A percentile compares a stretch with the other conserved stretches of the same genome.
Evolutionary conservation across 2,329 filamentous ascomycete genomes (phyloP).

Genomic region (Fonsecaea monophora): DNA sequence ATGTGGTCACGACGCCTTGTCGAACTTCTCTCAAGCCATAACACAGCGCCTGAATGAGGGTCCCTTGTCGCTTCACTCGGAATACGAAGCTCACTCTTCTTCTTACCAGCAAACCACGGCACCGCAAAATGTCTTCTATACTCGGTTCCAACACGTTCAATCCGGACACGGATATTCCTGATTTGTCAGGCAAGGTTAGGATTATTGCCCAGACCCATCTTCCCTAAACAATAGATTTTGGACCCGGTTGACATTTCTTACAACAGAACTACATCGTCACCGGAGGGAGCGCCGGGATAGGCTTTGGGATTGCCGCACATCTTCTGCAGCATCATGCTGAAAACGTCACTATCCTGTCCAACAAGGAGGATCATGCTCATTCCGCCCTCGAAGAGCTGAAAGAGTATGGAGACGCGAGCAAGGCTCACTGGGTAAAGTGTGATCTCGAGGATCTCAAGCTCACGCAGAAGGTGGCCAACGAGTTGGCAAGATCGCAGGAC

Average conservation of each 20-base stretch:
- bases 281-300: conserved; percentile 59
- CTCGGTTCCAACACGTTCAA: conserved; percentile 40
- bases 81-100: background rate
- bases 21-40: background rate
- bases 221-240: too few species aligned
- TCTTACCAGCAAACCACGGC: background rate
- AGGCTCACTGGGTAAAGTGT: conserved; percentile 55
- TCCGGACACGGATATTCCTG: conserved; percentile 48
- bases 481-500: conserved; percentile 51
- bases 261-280: conserved; percentile 55
- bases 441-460: conserved; percentile 56
- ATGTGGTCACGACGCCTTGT: background rate
- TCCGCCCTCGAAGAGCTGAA: conserved; percentile 53
- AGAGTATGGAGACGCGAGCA: conserved; percentile 54
- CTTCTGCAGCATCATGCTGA: conserved; percentile 58
- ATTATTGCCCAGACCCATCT: background rate
- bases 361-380: conserved; percentile 57
- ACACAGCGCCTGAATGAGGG: background rate
- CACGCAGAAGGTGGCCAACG: conserved; percentile 54
- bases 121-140: conserved; percentile 12
- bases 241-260: background rate
- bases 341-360: conserved; percentile 58
- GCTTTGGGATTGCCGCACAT: conserved; percentile 60
- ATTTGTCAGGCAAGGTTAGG: conserved; percentile 48
- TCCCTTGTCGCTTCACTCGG: background rate